A percentile compares a stretch with the other conserved stretches of the same genome.
Evolutionary conservation across 2,329 filamentous ascomycete genomes (phyloP).

Genomic region (Pseudogymnoascus sp.): DNA sequence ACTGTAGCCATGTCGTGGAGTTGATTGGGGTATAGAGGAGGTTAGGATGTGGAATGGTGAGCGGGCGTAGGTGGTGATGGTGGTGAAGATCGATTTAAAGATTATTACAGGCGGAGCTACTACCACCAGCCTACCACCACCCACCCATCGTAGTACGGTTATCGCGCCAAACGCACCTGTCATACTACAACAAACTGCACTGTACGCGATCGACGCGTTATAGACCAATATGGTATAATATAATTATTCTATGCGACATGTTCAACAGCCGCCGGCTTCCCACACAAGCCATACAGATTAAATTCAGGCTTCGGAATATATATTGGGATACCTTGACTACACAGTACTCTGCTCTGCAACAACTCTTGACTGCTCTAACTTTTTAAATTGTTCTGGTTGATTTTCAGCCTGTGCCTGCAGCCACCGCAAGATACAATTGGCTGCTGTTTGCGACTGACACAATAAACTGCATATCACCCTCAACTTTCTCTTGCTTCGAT

Average conservation of each 20-base stretch:
- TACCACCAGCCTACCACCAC: too few species aligned
- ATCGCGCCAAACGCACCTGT: neutral
- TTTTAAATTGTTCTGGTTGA: neutral
- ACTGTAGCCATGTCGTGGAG: neutral
- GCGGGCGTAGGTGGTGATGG: neutral
- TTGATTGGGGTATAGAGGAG: neutral
- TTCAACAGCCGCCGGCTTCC: neutral
- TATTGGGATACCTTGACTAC: neutral
- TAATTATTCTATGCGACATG: neutral
- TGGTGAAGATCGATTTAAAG: conserved; percentile 5
- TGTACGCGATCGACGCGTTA: neutral
- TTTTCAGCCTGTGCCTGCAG: neutral
- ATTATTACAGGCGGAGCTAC: neutral
- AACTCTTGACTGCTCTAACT: neutral
- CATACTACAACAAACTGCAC: neutral
- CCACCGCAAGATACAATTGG: neutral
- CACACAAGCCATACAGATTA: neutral
- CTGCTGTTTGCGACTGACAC: neutral
- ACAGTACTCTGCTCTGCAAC: neutral
- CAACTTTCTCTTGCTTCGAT: neutral
- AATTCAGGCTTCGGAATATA: neutral
- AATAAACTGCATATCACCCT: neutral
- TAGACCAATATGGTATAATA: neutral
- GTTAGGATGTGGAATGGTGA: neutral
- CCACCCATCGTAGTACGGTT: neutral